A percentile compares a stretch with the other conserved stretches of the same genome.
Conservation (phyloP, 139 green algal species). For the Raphidocelis subcapitata region DNA sequence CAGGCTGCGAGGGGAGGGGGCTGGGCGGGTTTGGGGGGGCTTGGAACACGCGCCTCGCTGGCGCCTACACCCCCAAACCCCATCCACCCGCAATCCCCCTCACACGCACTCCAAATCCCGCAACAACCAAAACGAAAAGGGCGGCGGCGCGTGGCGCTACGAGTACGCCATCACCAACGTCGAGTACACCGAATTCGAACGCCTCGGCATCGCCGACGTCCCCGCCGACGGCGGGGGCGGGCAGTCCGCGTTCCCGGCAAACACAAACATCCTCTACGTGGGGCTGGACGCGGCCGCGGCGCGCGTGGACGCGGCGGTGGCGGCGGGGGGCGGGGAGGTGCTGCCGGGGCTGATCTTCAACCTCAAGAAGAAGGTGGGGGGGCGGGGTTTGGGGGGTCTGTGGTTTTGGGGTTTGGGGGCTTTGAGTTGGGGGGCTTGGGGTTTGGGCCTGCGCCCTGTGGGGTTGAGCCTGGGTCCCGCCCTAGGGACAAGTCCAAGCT, state of each 20-base stretch:
- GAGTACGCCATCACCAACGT: constrained; percentile 93
- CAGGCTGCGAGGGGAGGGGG: too few species aligned
- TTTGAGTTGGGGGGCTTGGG: too few species aligned
- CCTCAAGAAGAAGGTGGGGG: constrained; percentile 80
- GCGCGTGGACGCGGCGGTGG: constrained; percentile 55
- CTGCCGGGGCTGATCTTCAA: constrained; percentile 98
- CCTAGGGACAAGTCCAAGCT: background rate
- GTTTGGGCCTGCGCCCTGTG: too few species aligned
- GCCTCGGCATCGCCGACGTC: constrained; percentile 83
- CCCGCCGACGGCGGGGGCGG: constrained; percentile 30
- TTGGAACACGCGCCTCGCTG: too few species aligned
- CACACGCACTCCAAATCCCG: too few species aligned
- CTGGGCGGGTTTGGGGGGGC: too few species aligned
- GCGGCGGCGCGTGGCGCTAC: constrained; percentile 33
- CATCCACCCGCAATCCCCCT: too few species aligned
- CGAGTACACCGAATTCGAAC: constrained; percentile 97
- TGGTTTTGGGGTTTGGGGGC: too few species aligned
- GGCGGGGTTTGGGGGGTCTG: background rate
- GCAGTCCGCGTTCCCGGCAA: constrained; percentile 85
- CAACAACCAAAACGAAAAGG: too few species aligned
- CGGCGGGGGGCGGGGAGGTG: constrained; percentile 33
- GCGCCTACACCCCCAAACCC: too few species aligned
- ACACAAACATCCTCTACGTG: constrained; percentile 98
- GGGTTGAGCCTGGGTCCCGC: too few species aligned
- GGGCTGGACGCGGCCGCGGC: constrained; percentile 40